Evolutionary conservation across 345 rosid genomes (phyloP).

Genomic region (Clarkia xantiana): DNA sequence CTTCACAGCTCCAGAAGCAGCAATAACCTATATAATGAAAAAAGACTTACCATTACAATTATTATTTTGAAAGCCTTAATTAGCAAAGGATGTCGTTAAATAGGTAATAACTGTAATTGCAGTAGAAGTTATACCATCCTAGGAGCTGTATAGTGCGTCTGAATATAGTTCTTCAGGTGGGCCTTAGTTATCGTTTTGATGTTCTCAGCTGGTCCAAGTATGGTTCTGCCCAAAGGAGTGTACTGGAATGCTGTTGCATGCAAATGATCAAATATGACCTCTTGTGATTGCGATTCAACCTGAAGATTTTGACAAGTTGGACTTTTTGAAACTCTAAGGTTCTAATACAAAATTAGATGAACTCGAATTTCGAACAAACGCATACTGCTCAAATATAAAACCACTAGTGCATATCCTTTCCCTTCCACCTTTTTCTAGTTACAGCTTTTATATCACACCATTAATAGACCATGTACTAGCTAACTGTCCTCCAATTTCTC

Average conservation of each 20-base stretch:
- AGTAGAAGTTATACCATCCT: conserved; percentile 77
- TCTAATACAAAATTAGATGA: too few relatives aligned
- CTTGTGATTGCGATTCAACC: conserved; percentile 91
- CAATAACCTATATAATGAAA: conserved; percentile 49
- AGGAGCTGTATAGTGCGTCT: conserved; percentile 93
- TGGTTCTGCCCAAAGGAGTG: conserved; percentile 87
- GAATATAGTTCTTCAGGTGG: conserved; percentile 66
- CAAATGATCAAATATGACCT: conserved; percentile 94
- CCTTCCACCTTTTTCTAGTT: too few relatives aligned
- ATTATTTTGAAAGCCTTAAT: too few relatives aligned
- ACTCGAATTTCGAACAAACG: too few relatives aligned
- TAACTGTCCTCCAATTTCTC: too few relatives aligned
- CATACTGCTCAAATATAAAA: too few relatives aligned
- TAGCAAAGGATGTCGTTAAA: too few relatives aligned
- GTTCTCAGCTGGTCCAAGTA: conserved; percentile 84
- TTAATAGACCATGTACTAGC: too few relatives aligned
- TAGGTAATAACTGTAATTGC: too few relatives aligned
- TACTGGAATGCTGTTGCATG: conserved; percentile 88
- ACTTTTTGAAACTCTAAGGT: background rate
- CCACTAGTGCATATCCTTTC: too few relatives aligned
- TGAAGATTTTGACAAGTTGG: conserved; percentile 10
- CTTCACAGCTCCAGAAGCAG: conserved; percentile 96
- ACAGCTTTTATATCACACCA: too few relatives aligned
- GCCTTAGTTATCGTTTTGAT: conserved; percentile 59
- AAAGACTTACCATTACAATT: background rate